Conservation (phyloP, 2,329 filamentous ascomycete genomes). For the Penicillium crustosum region DNA sequence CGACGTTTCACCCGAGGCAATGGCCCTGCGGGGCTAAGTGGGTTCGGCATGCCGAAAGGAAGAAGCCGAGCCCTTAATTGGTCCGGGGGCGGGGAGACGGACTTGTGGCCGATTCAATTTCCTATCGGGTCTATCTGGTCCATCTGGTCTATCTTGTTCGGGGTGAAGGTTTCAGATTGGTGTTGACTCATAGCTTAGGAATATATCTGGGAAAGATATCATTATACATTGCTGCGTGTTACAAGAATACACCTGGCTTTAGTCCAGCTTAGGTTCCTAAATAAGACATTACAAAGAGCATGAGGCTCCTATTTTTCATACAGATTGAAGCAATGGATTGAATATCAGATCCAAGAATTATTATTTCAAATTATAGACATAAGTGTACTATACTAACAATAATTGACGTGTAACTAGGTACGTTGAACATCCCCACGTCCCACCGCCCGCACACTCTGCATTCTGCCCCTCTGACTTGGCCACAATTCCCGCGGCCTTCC, state of each 20-base stretch:
- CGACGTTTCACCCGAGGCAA: slow-evolving; percentile 19
- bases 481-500: slow-evolving; percentile 23
- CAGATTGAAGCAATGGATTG: background rate
- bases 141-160: background rate
- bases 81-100: background rate
- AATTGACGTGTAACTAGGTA: background rate
- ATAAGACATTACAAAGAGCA: background rate
- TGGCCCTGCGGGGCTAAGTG: slow-evolving; percentile 19
- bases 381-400: no score
- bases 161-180: background rate
- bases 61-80: slow-evolving; percentile 33
- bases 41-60: slow-evolving; percentile 31
- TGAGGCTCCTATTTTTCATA: background rate
- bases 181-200: background rate
- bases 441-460: slow-evolving; percentile 17
- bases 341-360: background rate
- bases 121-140: background rate
- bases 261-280: background rate
- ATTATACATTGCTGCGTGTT: background rate
- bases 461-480: slow-evolving; percentile 19
- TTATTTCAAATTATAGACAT: background rate
- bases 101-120: background rate
- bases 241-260: background rate
- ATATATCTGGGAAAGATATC: background rate
- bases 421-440: slow-evolving; percentile 2